Evolutionary conservation across 176 grass and related monocot genomes (phyloP), one percentile per base, ranked within the genome.

Genomic region (Hordeum marinum): DNA sequence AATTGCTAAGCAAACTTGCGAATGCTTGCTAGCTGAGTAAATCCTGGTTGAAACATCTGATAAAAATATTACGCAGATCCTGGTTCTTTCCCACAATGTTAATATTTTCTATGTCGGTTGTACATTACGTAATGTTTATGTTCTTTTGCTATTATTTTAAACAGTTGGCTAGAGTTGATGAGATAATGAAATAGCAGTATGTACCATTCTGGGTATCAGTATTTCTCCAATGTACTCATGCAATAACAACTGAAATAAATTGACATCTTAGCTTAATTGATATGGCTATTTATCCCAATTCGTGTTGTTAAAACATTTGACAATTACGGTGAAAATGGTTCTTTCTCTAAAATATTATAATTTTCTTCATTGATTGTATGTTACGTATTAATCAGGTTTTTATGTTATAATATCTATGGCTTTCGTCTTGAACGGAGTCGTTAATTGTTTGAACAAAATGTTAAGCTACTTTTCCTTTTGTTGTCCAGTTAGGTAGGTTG

Each of bases 401-500:
- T 71, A 11, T 27, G n/a, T 7, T 72, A 46, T 46, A 46, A 14
- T 46, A 6, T 72, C 14, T 15, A 72, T 43, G 69, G 40, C 15
- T 42, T 23, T 23, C 12, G 25, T 71, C 23, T 72, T 48, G 6
- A 72, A 72, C 45, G 69, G 4, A 1, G 11, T 72, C 14, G 11
- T 41, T 23, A 60, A 60, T 42, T 42, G 41, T 71, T 24, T 58
- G 3, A 23, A 14, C 3, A 42, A 23, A 26, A 62, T 80, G 6
- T 37, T 4, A 48, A 42, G 26, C 24, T 25, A 1, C 5, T 25
- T 46, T 26, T 42, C 17, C 24, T 46, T 72, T 12, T 34, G 9
- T 73, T 62, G 21, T 29, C 7, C 59, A 89, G 88, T 11, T 81
- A 36, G 77, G 77, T 43, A 48, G 4, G 27, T 50, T 80, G 27